These are phyloP conservation scores for Orychophragmus violaceus DNA, from an alignment of 345 rosid species.

Conservation along the genomic window DNA sequence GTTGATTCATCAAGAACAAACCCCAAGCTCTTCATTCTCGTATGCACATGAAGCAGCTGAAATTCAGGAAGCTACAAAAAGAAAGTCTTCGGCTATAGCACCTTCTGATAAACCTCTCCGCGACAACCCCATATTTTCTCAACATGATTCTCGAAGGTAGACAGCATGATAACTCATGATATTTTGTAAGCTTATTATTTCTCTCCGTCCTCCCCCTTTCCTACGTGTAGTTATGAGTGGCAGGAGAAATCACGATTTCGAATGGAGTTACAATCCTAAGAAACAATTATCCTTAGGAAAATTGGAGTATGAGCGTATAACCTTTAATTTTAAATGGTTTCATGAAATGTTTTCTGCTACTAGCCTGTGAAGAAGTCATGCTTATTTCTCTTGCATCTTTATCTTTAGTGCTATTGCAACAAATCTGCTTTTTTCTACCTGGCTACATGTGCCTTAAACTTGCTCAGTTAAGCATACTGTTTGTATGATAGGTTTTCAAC, in stretches of 20 bases:
- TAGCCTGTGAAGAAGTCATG: constrained; percentile 19
- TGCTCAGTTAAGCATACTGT: constrained; percentile 5
- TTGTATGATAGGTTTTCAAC: constrained; percentile 28
- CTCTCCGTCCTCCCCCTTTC: not conserved
- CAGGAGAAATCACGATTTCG: not conserved
- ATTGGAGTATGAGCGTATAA: not conserved
- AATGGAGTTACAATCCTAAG: constrained; percentile 2
- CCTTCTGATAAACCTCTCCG: constrained; percentile 27
- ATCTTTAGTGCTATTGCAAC: constrained; percentile 1
- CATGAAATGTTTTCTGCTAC: not conserved
- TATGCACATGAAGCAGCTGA: constrained; percentile 33
- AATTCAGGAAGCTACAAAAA: constrained; percentile 40
- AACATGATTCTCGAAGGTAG: constrained; percentile 48
- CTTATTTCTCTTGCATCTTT: constrained; percentile 16
- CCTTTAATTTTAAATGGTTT: constrained; percentile 2
- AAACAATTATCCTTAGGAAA: constrained; percentile 5
- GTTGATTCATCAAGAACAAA: constrained; percentile 31
- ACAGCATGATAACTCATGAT: constrained; percentile 4
- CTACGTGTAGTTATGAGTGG: not conserved
- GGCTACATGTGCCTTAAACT: constrained; percentile 7
- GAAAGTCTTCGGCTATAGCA: constrained; percentile 37
- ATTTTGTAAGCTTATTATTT: not conserved
- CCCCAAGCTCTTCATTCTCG: constrained; percentile 28
- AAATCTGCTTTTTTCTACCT: constrained; percentile 2
- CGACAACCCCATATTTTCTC: constrained; percentile 31